Evolutionary conservation across 2,329 filamentous ascomycete species (phyloP).

Genomic region (Diaporthe citriasiana): DNA sequence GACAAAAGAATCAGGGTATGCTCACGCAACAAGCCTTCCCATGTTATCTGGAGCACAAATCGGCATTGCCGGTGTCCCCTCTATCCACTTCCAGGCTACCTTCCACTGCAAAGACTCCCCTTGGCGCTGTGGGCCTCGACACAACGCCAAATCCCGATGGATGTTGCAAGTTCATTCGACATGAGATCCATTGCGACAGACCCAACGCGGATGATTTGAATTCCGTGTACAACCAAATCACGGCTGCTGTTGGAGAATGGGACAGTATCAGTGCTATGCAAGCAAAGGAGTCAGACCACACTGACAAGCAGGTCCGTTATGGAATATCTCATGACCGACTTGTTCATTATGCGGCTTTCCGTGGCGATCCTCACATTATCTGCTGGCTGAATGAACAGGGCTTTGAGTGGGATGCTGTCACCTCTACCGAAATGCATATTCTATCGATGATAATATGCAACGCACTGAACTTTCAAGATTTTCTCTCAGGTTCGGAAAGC

Average conservation of each 20-base stretch:
- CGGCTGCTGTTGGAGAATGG: neutral
- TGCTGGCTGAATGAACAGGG: neutral
- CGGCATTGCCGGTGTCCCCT: neutral
- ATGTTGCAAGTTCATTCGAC: neutral
- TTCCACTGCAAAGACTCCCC: too few relatives aligned
- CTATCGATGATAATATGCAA: neutral
- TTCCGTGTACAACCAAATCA: neutral
- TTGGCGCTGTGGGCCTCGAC: neutral
- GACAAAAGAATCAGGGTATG: neutral
- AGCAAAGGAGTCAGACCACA: neutral
- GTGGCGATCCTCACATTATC: neutral
- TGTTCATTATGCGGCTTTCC: neutral
- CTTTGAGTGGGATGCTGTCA: neutral
- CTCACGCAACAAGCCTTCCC: neutral
- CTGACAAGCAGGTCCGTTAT: neutral
- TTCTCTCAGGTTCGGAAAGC: fast-evolving
- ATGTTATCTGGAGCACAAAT: neutral
- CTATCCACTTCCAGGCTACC: neutral
- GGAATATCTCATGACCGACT: neutral
- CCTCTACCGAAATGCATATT: neutral
- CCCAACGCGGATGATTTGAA: neutral
- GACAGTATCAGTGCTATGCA: neutral
- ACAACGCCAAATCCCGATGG: neutral
- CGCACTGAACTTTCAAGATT: neutral
- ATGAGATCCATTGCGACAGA: neutral